Evolutionary conservation across 2,329 filamentous ascomycete species (phyloP).

Genomic region (Colletotrichum chlorophyti): DNA sequence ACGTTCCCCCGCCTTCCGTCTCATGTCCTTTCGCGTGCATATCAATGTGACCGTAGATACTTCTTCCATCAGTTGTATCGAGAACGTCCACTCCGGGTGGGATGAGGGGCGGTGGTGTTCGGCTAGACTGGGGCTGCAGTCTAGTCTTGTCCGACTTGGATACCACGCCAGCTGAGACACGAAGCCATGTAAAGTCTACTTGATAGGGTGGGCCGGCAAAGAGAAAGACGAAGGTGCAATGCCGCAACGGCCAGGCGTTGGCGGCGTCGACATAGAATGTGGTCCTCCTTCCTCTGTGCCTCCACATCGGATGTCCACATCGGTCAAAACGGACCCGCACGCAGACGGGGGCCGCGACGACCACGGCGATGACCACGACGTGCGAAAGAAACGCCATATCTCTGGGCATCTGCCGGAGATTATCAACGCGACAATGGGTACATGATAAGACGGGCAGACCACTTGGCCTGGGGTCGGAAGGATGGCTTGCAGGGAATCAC

Average conservation of each 20-base stretch:
- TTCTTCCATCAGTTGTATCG: neutral
- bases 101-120: too few species aligned
- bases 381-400: neutral
- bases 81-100: too few species aligned
- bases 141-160: neutral
- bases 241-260: neutral
- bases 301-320: conserved; percentile 8
- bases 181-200: neutral
- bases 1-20: too few species aligned
- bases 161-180: neutral
- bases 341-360: neutral
- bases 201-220: neutral
- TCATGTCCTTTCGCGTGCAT: too few species aligned
- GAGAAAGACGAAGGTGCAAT: neutral
- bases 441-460: neutral
- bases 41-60: too few species aligned
- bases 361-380: neutral
- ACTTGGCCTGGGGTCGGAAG: too few species aligned
- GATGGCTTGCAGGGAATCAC: neutral
- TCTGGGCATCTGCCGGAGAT: neutral
- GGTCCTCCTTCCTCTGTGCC: neutral
- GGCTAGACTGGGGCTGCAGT: too few species aligned
- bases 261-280: neutral
- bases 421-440: neutral
- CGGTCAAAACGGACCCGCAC: neutral